Base-by-base conservation (phyloP, 2,329 filamentous ascomycete species). In the Coleophoma cylindrospora region DNA sequence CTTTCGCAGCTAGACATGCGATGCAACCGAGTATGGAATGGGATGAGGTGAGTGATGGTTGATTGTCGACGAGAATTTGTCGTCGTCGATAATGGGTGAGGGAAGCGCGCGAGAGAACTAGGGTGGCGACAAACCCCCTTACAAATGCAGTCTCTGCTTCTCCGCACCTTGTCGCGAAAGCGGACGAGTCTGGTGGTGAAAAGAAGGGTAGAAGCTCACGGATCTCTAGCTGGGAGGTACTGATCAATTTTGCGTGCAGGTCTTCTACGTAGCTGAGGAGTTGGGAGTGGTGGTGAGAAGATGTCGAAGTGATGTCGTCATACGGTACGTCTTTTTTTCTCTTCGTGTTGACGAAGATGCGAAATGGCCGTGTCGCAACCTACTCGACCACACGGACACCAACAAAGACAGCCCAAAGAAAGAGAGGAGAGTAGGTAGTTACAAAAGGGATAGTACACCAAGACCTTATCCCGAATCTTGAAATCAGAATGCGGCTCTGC, bases 101-200 rank as follows among this genome's bases (percentile, higher is more conserved):
- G 27, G 43, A 21, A 10, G n/a, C 9, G 21, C 22, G 43, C 17
- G 33, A 34, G 8, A 19, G 40, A 27, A 27, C 9, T 27, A n/a
- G 13, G 40, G 36, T 36, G 43, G 33, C 43, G 33, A 34, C 27
- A n/a, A 36, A 46, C 43, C 43, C 43, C 43, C 43, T 46, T 46
- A 46, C 43, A 46, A 46, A 46, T 46, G 8, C 43, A 46, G 13
- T 43, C 17, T 41, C 36, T 38, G 36, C 14, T n/a, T 38, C 36
- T 38, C 36, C 36, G 36, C 36, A 38, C 36, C n/a, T 38, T 38
- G 36, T 38, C 36, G 36, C 36, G 15, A 38, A 17, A 38, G 36
- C 27, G 43, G 19, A n/a, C 36, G 36, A 38, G 14, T 38, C 7
- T 47, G 38, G 34, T 41, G 43, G 27, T 17, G 46, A 46, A 36